These are phyloP conservation scores for Euphorbia lathyris DNA, from an alignment of 345 rosid genomes.

Conservation along the genomic window DNA sequence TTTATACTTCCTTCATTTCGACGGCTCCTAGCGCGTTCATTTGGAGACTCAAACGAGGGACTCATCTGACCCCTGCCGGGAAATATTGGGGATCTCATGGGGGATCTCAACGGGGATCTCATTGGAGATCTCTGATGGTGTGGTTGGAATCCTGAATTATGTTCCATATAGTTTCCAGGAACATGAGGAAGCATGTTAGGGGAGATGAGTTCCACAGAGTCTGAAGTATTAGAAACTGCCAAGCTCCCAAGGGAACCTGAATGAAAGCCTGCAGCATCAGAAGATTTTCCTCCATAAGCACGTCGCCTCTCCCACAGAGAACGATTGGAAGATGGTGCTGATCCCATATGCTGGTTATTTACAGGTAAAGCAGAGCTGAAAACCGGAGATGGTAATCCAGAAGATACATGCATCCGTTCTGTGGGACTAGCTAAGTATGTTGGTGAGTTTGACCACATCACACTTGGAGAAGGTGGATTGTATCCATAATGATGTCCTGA, in stretches of 20 bases:
- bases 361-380: slow-evolving; percentile 55
- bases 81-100: slow-evolving; percentile 52
- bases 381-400: slow-evolving; percentile 62
- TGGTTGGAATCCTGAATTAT: slow-evolving; percentile 55
- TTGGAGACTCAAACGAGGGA: slow-evolving; percentile 68
- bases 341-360: slow-evolving; percentile 72
- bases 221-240: slow-evolving; percentile 39
- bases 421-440: slow-evolving; percentile 56
- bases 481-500: slow-evolving; percentile 55
- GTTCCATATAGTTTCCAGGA: slow-evolving; percentile 54
- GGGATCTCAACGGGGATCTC: slow-evolving; percentile 26
- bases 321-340: slow-evolving; percentile 71
- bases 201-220: slow-evolving; percentile 38
- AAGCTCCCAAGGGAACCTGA: slow-evolving; percentile 52
- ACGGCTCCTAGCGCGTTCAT: slow-evolving; percentile 70
- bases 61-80: slow-evolving; percentile 65
- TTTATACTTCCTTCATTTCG: slow-evolving; percentile 66
- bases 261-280: slow-evolving; percentile 57
- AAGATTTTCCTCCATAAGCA: slow-evolving; percentile 68
- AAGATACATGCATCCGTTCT: slow-evolving; percentile 54
- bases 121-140: slow-evolving; percentile 70
- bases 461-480: slow-evolving; percentile 55
- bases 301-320: slow-evolving; percentile 80
- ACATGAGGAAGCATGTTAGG: slow-evolving; percentile 41
- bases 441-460: slow-evolving; percentile 83